Evolutionary conservation across 2,329 filamentous ascomycete species (phyloP), one percentile per base, ranked within the genome.

Genomic region (Moelleriella libera): DNA sequence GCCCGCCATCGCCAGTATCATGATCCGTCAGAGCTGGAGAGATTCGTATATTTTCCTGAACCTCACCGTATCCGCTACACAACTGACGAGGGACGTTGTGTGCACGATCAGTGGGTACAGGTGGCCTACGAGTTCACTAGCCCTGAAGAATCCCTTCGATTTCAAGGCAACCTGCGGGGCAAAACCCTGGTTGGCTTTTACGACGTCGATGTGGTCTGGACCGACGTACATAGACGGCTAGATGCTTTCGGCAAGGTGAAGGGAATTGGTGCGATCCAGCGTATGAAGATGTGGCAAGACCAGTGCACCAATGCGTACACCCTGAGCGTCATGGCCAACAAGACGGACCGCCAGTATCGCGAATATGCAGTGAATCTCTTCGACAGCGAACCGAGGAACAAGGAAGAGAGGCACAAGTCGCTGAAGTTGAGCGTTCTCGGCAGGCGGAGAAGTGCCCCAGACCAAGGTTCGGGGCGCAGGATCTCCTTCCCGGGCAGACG

Each of bases 131-230:
- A 73, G 47, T 75, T 75, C 52, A 74, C 69, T 2, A 66, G 68
- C 1, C 58, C 71, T 45, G 68, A 72, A 44, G 60, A 64, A 14
- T 73, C 71, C 1, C 59, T 68, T 21, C 68, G 66, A 29, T 72
- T 75, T 49, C 71, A 75, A 50, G 63, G 70, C 45, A 71, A 75
- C 47, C 53, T 75, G 39, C 66, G 72, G 28, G 58, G 62, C 31
- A 69, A 69, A 54, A 68, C 73, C 42, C 55, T 75, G 28, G 54
- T 75, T 32, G 71, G 68, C 53, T 74, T 71, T 56, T 75, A 69
- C 48, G 72, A 75, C 49, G 64, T 73, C 32, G 71, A 75, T 50
- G 71, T 75, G 8, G 62, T 71, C 37, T 75, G 72, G 71, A 71
- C 70, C 28, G 71, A 75, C 51, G 57, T 63, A 4, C 69, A 75